Evolutionary conservation across 2,329 filamentous ascomycete genomes (phyloP), one percentile per base, ranked within the genome.

Genomic region (Stylonectria norvegica): DNA sequence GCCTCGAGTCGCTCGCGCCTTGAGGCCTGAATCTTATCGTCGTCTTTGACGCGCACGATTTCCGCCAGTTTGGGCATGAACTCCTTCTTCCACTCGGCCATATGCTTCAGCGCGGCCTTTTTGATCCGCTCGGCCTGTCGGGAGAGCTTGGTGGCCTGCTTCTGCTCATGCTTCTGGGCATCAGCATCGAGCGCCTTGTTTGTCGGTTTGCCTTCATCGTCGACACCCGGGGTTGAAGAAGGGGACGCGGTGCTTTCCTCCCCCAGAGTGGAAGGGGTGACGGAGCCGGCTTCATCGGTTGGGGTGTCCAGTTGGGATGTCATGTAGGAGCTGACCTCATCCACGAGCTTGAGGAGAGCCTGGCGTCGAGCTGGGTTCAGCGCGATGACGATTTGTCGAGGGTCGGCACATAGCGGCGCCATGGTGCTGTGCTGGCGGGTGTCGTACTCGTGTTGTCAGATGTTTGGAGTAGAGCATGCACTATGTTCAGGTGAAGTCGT

Each of bases 11-110:
- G 70, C 53, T 66, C 67, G 36, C 65, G 64, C 16, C 75, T 66
- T 49, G 73, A 71, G 11, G 66, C 68, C 30, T 67, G 52, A 34
- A 75, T 70, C 55, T 70, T 70, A 43, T 62, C 61, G 22, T 69
- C 69, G 39, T 77, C 73, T 9, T 71, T 63, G 3, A 70, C 66
- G 10, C 76, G 69, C 10, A 82, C 65, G 4, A 89, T 76, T 51
- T 91, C 84, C 34, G 80, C 81, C 1, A 95, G 71, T 31, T 83
- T 78, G 14, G 73, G 66, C n/a, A 89, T 70, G 2, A 91, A 81
- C 20, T 79, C 75, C 18, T 79, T 75, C 43, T 81, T 73, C 90
- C 89, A 95, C n/a, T 81, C 76, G 47, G 89, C 81, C 55, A 90
- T 87, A 55, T 86, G 78, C 30, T 73, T 68, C 10, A 93, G 62